Evolutionary conservation across 768 basidiomycete genomes (phyloP).

Genomic region (Tylopilus cervinicoccineus): DNA sequence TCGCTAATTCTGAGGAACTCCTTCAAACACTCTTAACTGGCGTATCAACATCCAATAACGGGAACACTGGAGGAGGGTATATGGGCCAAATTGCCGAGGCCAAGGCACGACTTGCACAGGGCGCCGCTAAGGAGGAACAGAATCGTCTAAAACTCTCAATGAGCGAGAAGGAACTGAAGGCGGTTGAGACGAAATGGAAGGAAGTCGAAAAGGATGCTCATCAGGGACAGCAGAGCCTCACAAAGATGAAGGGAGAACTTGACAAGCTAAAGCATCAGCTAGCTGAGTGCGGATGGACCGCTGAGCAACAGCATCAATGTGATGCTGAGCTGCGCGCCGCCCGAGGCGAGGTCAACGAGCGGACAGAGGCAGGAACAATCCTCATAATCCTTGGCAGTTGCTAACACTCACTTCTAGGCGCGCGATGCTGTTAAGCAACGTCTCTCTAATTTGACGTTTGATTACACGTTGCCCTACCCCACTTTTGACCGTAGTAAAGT

Average conservation of each 20-base stretch:
- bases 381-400: background rate
- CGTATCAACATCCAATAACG: constrained; percentile 63
- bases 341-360: constrained; percentile 47
- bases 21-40: constrained; percentile 93
- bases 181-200: constrained; percentile 75
- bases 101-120: constrained; percentile 68
- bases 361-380: constrained; percentile 54
- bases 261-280: constrained; percentile 52
- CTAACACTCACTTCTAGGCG: constrained; percentile 40
- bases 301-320: constrained; percentile 61
- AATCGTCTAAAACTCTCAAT: constrained; percentile 70
- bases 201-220: constrained; percentile 81
- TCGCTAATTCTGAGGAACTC: constrained; percentile 83
- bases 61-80: constrained; percentile 82
- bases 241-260: constrained; percentile 53
- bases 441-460: constrained; percentile 74
- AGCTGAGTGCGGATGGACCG: constrained; percentile 68
- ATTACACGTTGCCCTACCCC: constrained; percentile 71
- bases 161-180: constrained; percentile 73
- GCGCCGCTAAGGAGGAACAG: constrained; percentile 82
- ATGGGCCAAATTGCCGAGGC: constrained; percentile 94
- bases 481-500: constrained; percentile 83
- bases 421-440: constrained; percentile 65
- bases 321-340: constrained; percentile 50
- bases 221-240: constrained; percentile 68